Conservation (phyloP, 768 basidiomycete genomes). For the Russula griseocarnosa region DNA sequence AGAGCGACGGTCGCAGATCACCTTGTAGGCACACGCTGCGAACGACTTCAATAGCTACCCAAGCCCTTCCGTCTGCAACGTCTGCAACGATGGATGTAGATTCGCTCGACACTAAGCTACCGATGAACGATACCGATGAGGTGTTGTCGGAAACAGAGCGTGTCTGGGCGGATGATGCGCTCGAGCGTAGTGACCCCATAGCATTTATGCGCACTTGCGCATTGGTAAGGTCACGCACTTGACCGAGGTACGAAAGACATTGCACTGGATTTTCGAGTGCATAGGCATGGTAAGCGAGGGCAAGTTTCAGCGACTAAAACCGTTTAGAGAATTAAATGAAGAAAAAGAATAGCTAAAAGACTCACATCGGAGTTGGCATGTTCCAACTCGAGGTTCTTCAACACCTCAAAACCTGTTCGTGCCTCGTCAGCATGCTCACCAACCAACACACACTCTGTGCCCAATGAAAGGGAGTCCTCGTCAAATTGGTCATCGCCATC, state of each 20-base stretch:
- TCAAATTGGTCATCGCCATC: slow-evolving; percentile 57
- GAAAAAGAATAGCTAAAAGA: slow-evolving; percentile 25
- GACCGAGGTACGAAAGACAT: slow-evolving; percentile 56
- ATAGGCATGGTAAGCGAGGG: slow-evolving; percentile 76
- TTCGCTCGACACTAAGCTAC: slow-evolving; percentile 46
- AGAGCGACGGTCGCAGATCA: slow-evolving; percentile 33
- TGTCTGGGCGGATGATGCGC: slow-evolving; percentile 38
- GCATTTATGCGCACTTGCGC: slow-evolving; percentile 51
- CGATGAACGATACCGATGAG: slow-evolving; percentile 45
- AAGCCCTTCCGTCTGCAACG: slow-evolving; percentile 64
- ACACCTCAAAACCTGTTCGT: slow-evolving; percentile 8
- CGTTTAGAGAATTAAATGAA: slow-evolving; percentile 18
- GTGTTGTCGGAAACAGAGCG: slow-evolving; percentile 37
- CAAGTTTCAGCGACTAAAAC: slow-evolving; percentile 58
- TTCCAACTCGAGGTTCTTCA: slow-evolving; percentile 24
- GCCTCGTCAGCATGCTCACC: slow-evolving; percentile 23
- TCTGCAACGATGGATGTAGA: slow-evolving; percentile 45
- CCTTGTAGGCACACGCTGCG: slow-evolving; percentile 78
- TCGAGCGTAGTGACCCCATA: slow-evolving; percentile 43
- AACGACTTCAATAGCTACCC: slow-evolving; percentile 69
- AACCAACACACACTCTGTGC: slow-evolving; percentile 17
- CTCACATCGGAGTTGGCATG: slow-evolving; percentile 45
- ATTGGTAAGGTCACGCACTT: slow-evolving; percentile 53
- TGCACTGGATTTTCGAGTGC: slow-evolving; percentile 62
- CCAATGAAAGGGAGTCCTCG: slow-evolving; percentile 27